Evolutionary conservation across 208 protist genomes (phyloP).

Genomic region (Trypanosoma avium): DNA sequence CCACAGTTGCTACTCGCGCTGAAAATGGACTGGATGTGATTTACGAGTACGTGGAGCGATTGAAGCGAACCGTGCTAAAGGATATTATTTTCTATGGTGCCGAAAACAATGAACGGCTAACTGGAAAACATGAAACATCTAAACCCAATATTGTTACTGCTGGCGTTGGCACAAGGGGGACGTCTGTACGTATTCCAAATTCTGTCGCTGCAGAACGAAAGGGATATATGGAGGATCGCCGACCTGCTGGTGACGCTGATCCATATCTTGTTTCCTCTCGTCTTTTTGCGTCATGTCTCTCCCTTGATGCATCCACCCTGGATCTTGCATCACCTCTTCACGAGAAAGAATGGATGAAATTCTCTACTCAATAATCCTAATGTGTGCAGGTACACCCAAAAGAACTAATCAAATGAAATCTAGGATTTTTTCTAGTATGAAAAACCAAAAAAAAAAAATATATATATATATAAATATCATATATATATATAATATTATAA

Average conservation of each 20-base stretch:
- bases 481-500: too few relatives aligned
- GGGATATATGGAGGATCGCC: slow-evolving; percentile 97
- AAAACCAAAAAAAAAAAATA: too few relatives aligned
- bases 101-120: slow-evolving; percentile 87
- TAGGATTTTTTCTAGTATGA: too few relatives aligned
- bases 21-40: slow-evolving; percentile 78
- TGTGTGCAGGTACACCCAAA: too few relatives aligned
- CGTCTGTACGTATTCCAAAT: slow-evolving; percentile 97
- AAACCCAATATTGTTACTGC: slow-evolving; percentile 62
- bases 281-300: slow-evolving; percentile 84
- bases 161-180: slow-evolving; percentile 88
- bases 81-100: slow-evolving; percentile 87
- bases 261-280: slow-evolving; percentile 96
- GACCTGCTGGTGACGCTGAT: slow-evolving; percentile 95
- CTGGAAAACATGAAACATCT: slow-evolving; percentile 88
- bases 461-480: too few relatives aligned
- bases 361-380: slow-evolving; percentile 27
- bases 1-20: slow-evolving; percentile 88
- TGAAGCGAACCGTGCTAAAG: slow-evolving; percentile 66
- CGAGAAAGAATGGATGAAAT: slow-evolving; percentile 76
- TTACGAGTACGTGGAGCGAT: slow-evolving; percentile 70
- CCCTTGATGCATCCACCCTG: slow-evolving; percentile 51
- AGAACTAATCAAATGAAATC: too few relatives aligned
- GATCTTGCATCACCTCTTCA: slow-evolving; percentile 56
- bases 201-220: slow-evolving; percentile 82